Percentiles rank a stretch among this genome's conserved stretches.
phyloP scores from a whole-genome alignment of 345 rosid species.

The Aegle marmelos region DNA sequence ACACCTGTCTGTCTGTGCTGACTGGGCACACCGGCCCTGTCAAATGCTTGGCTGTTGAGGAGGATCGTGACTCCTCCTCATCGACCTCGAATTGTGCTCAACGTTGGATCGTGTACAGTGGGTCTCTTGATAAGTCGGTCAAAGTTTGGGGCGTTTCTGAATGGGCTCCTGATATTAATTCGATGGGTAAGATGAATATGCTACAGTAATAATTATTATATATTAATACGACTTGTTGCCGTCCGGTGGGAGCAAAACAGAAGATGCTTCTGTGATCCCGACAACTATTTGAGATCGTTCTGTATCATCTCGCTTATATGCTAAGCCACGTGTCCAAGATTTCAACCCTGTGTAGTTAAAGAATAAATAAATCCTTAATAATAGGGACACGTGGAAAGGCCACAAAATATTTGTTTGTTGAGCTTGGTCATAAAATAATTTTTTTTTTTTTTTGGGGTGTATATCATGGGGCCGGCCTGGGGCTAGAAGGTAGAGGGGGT shows the following conservation, averaged over 20 bases:
- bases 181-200: slow-evolving; percentile 40
- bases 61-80: slow-evolving; percentile 42
- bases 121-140: slow-evolving; percentile 89
- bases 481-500: too few relatives aligned
- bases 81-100: slow-evolving; percentile 29
- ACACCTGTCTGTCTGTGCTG: slow-evolving; percentile 78
- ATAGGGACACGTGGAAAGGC: too few relatives aligned
- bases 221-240: slow-evolving; percentile 25
- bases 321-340: too few relatives aligned
- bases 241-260: slow-evolving; percentile 27
- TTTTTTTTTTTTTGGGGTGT: too few relatives aligned
- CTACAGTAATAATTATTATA: slow-evolving; percentile 22
- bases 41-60: slow-evolving; percentile 81
- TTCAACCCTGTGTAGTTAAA: too few relatives aligned
- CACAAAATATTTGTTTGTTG: too few relatives aligned
- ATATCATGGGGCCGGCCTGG: too few relatives aligned
- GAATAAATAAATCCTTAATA: too few relatives aligned
- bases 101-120: slow-evolving; percentile 86
- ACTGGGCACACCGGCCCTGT: slow-evolving; percentile 95
- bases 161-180: slow-evolving; percentile 42
- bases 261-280: not conserved
- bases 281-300: too few relatives aligned
- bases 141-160: slow-evolving; percentile 93
- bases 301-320: too few relatives aligned
- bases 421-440: too few relatives aligned